These are phyloP conservation scores for Lentinula boryana DNA, from an alignment of 768 basidiomycete genomes.

Conservation along the genomic window DNA sequence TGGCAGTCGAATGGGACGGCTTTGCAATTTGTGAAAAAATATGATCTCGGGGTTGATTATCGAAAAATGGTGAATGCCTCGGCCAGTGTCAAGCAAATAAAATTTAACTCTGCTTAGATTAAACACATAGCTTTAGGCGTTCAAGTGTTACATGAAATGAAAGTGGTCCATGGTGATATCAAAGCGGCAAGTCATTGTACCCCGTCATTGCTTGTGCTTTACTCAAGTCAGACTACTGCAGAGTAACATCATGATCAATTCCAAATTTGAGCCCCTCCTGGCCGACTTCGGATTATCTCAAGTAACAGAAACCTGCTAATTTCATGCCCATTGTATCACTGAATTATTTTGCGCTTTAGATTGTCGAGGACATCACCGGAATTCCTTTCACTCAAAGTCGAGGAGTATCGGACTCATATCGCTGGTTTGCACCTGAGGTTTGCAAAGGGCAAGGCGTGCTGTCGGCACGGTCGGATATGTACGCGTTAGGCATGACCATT, in stretches of 20 bases:
- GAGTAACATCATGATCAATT: constrained; percentile 45
- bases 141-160: constrained; percentile 42
- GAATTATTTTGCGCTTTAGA: constrained; percentile 21
- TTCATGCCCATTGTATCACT: not conserved
- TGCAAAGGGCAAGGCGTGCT: constrained; percentile 43
- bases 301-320: constrained; percentile 18
- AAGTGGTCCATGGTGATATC: constrained; percentile 22
- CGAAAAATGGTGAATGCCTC: constrained; percentile 27
- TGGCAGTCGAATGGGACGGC: constrained; percentile 51
- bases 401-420: constrained; percentile 37
- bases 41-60: constrained; percentile 35
- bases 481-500: constrained; percentile 52
- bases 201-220: not conserved
- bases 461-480: constrained; percentile 44
- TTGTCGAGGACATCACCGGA: constrained; percentile 52
- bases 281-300: constrained; percentile 55
- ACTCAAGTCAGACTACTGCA: constrained; percentile 12
- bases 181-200: constrained; percentile 34
- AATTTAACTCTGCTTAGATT: constrained; percentile 24
- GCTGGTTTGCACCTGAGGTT: constrained; percentile 55
- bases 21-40: constrained; percentile 36
- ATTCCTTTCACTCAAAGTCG: constrained; percentile 51
- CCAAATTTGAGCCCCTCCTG: constrained; percentile 38
- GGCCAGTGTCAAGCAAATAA: not conserved
- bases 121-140: constrained; percentile 40